These are phyloP conservation scores for Fusarium staphyleae DNA, from an alignment of 2,329 filamentous ascomycete species.

Conservation along the genomic window DNA sequence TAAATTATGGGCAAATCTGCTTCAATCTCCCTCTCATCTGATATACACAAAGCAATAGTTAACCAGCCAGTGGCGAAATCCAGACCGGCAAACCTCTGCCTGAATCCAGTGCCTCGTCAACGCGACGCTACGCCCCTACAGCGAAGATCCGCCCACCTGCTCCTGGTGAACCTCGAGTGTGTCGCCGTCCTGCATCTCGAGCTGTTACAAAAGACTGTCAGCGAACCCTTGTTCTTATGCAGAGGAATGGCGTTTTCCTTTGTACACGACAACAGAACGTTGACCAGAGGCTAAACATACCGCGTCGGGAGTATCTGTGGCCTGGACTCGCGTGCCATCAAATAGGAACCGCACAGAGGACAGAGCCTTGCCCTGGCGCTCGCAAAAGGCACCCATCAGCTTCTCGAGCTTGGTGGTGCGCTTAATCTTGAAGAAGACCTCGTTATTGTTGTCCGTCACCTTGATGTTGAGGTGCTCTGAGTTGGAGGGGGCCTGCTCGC, in stretches of 20 bases:
- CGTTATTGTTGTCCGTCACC: slow-evolving; percentile 98
- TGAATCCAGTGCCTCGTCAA: slow-evolving; percentile 2
- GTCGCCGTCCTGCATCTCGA: slow-evolving; percentile 96
- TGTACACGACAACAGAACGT: background rate
- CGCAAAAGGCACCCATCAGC: slow-evolving; percentile 97
- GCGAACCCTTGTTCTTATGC: slow-evolving; percentile 2
- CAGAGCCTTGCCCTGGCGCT: slow-evolving; percentile 88
- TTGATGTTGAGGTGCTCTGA: slow-evolving; percentile 97
- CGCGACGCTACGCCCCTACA: background rate
- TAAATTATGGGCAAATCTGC: slow-evolving; percentile 38
- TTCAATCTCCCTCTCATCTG: slow-evolving; percentile 28
- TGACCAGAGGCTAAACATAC: slow-evolving; percentile 63
- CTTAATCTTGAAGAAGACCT: slow-evolving; percentile 99
- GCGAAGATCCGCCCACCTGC: slow-evolving; percentile 79
- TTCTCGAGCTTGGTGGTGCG: slow-evolving; percentile 94
- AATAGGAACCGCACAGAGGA: slow-evolving; percentile 92
- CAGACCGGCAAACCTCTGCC: slow-evolving; percentile 21
- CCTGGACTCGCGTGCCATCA: slow-evolving; percentile 91
- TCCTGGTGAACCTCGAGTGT: slow-evolving; percentile 98
- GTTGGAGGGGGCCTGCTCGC: slow-evolving; percentile 55
- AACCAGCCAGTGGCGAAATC: slow-evolving; percentile 21
- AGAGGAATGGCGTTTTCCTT: background rate
- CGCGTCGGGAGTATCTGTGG: slow-evolving; percentile 86
- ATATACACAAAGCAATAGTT: slow-evolving; percentile 37
- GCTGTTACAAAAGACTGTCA: slow-evolving; percentile 57